Conservation (phyloP, 176 grass and related monocot species). For the Canna indica region DNA sequence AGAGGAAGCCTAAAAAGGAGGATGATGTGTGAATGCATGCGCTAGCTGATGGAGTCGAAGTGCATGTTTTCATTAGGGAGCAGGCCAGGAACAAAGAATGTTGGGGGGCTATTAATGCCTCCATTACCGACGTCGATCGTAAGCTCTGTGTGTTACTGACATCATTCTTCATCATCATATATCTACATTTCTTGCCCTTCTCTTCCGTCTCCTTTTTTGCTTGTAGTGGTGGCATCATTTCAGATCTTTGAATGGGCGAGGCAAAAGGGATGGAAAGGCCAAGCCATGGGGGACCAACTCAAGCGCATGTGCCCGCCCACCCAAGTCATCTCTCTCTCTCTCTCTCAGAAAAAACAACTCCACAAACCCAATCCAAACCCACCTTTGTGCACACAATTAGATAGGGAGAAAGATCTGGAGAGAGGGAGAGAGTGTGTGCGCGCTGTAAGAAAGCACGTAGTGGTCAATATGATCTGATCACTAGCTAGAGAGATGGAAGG, state of each 20-base stretch:
- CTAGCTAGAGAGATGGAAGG: too few species aligned
- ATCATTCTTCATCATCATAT: too few species aligned
- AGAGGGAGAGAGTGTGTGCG: background rate
- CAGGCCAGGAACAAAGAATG: too few species aligned
- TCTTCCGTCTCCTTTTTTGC: background rate
- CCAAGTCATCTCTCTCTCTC: background rate
- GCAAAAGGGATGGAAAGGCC: background rate
- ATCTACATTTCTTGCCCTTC: too few species aligned
- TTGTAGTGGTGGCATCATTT: background rate
- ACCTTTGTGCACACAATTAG: background rate
- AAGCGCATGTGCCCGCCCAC: conserved; percentile 7
- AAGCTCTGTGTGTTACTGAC: too few species aligned
- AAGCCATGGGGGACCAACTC: background rate
- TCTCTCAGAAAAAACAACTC: background rate
- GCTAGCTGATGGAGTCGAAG: too few species aligned
- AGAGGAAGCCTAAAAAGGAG: too few species aligned
- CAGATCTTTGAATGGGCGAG: background rate
- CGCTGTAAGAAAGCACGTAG: background rate
- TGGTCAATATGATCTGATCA: too few species aligned
- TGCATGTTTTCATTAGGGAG: too few species aligned
- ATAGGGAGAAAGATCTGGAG: background rate
- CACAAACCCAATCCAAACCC: background rate
- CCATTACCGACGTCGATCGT: too few species aligned
- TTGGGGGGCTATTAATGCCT: too few species aligned
- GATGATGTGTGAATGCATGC: too few species aligned